Conservation (phyloP, 129 eudicot genomes). For the Erigeron canadensis region DNA sequence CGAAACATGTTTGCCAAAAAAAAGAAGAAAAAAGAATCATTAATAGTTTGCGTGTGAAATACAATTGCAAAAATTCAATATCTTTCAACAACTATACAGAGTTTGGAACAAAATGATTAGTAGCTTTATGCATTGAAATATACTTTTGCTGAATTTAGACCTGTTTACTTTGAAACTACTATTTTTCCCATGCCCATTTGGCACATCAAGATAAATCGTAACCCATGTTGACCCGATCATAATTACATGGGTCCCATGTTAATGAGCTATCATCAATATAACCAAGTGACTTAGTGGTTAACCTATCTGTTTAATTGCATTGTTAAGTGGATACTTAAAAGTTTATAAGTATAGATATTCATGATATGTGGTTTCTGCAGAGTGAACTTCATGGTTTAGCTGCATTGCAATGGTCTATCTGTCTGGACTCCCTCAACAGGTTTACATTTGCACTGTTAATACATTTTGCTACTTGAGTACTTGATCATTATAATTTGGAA, state of each 20-base stretch:
- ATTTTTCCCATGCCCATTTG: background rate
- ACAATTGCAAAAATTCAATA: background rate
- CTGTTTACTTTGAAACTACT: background rate
- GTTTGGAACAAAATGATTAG: background rate
- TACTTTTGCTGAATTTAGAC: background rate
- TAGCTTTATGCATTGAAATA: background rate
- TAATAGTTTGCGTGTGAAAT: too few relatives aligned
- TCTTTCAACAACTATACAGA: background rate
- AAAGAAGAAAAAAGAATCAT: too few relatives aligned
- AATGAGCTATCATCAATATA: background rate
- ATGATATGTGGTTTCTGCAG: conserved; percentile 47
- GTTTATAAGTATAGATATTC: background rate
- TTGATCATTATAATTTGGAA: background rate
- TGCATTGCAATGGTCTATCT: conserved; percentile 93
- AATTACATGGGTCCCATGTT: background rate
- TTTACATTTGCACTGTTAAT: conserved; percentile 21
- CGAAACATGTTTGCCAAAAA: background rate
- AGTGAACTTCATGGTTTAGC: conserved; percentile 94
- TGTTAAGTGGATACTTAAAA: conserved; percentile 10
- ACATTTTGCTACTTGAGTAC: background rate
- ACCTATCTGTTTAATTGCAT: background rate
- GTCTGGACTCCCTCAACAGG: conserved; percentile 91
- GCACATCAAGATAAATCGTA: background rate
- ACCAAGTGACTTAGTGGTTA: background rate
- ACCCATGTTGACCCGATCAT: background rate